These are phyloP conservation scores for Candida montana DNA, from an alignment of 805 yeast genomes.

Conservation along the genomic window DNA sequence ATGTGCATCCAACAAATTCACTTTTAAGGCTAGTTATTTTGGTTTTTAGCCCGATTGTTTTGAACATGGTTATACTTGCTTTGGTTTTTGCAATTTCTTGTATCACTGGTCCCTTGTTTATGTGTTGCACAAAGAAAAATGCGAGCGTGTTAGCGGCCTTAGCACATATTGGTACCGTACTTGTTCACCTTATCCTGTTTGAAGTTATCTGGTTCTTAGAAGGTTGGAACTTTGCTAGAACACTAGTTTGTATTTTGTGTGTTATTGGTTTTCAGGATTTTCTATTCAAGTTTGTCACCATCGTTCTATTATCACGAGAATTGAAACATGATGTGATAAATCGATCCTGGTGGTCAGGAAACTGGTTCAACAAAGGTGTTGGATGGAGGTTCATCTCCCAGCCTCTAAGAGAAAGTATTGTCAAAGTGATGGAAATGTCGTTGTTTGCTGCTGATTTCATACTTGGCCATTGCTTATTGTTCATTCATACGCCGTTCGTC, in stretches of 20 bases:
- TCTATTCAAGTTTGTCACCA: slow-evolving; percentile 47
- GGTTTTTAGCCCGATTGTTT: slow-evolving; percentile 42
- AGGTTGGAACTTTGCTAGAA: slow-evolving; percentile 55
- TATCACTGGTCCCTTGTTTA: slow-evolving; percentile 43
- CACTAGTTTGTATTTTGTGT: slow-evolving; percentile 58
- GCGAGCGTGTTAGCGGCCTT: slow-evolving; percentile 51
- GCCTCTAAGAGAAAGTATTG: slow-evolving; percentile 57
- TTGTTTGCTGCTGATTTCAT: slow-evolving; percentile 60
- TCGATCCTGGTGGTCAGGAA: slow-evolving; percentile 77
- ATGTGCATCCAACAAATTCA: slow-evolving; percentile 48
- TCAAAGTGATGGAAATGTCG: slow-evolving; percentile 63
- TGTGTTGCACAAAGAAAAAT: slow-evolving; percentile 36
- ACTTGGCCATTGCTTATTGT: slow-evolving; percentile 52
- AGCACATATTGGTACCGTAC: slow-evolving; percentile 49
- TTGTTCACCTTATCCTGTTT: slow-evolving; percentile 50
- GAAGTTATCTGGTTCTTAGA: slow-evolving; percentile 65
- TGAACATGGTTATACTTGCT: slow-evolving; percentile 29
- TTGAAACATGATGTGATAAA: slow-evolving; percentile 54
- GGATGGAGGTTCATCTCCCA: slow-evolving; percentile 60
- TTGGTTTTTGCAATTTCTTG: slow-evolving; percentile 40
- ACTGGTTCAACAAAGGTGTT: slow-evolving; percentile 57
- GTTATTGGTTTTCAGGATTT: slow-evolving; percentile 50
- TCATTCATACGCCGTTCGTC: slow-evolving; percentile 54
- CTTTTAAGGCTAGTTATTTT: slow-evolving; percentile 55
- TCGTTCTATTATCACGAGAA: slow-evolving; percentile 55